A percentile compares a stretch with the other conserved stretches of the same genome.
Evolutionary conservation across 306 rosid genomes (phyloP).

Genomic region (Trifolium pratense): DNA sequence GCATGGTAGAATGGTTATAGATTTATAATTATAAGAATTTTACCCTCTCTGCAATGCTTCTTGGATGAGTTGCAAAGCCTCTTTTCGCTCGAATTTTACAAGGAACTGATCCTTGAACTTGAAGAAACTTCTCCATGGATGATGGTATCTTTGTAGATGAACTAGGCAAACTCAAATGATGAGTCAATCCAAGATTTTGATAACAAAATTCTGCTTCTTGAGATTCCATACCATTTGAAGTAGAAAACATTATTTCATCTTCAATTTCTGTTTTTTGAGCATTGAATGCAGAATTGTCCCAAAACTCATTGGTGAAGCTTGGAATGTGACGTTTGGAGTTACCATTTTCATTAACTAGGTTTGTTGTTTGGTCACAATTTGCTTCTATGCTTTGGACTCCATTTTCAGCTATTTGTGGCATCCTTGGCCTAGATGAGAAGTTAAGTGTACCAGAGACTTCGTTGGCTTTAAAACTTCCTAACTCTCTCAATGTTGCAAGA

Average conservation of each 20-base stretch:
- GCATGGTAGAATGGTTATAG: neutral
- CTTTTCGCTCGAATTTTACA: conserved; percentile 86
- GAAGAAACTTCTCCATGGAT: conserved; percentile 58
- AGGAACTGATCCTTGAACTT: conserved; percentile 67
- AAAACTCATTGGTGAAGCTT: conserved; percentile 55
- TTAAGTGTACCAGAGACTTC: conserved; percentile 48
- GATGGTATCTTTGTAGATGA: conserved; percentile 53
- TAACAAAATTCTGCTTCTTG: conserved; percentile 55
- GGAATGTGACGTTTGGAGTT: conserved; percentile 42
- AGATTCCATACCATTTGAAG: conserved; percentile 58
- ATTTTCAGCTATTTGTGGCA: conserved; percentile 69
- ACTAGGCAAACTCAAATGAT: conserved; percentile 75
- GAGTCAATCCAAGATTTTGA: conserved; percentile 54
- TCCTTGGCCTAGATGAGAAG: conserved; percentile 53
- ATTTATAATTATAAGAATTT: conserved; percentile 25
- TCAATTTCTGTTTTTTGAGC: conserved; percentile 58
- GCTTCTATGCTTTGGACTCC: conserved; percentile 50
- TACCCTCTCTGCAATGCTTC: conserved; percentile 98
- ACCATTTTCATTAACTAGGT: conserved; percentile 47
- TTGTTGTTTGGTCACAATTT: conserved; percentile 41
- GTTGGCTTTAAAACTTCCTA: conserved; percentile 45
- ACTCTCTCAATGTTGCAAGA: conserved; percentile 52
- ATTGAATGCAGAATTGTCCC: conserved; percentile 59
- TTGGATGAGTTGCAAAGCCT: conserved; percentile 94
- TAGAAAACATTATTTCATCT: conserved; percentile 59